Percentiles rank a stretch among this genome's conserved stretches.
Evolutionary conservation across 805 yeast genomes (phyloP).

Genomic region (Torulaspora delbrueckii): DNA sequence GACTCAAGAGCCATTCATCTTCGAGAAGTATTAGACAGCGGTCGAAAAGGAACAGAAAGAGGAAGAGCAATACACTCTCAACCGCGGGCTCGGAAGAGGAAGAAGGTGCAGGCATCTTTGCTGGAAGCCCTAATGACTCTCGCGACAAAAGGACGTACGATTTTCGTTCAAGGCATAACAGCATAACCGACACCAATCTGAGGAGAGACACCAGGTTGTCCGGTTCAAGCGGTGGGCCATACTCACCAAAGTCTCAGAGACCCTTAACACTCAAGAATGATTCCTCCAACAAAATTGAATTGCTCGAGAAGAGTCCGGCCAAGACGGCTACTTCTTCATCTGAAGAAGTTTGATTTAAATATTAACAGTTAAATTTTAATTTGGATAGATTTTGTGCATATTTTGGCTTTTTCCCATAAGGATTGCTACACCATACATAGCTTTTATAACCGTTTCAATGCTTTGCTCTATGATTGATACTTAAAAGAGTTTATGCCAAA

Average conservation of each 20-base stretch:
- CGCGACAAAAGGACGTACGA: conserved; percentile 3
- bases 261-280: conserved; percentile 3
- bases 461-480: conserved; percentile 11
- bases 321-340: conserved; percentile 3
- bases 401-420: not conserved
- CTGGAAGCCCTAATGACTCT: conserved; percentile 9
- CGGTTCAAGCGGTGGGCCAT: conserved; percentile 8
- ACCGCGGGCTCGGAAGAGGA: conserved; percentile 15
- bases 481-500: conserved; percentile 30
- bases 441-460: not conserved
- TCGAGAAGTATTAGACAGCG: conserved; percentile 2
- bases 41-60: conserved; percentile 3
- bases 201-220: conserved; percentile 5
- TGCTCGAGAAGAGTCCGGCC: conserved; percentile 2
- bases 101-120: conserved; percentile 5
- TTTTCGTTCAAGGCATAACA: conserved; percentile 6
- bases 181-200: conserved; percentile 3
- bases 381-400: not conserved
- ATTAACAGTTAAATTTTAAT: not conserved
- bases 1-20: conserved; percentile 5
- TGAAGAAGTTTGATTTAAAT: not conserved
- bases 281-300: conserved; percentile 2
- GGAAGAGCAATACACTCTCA: conserved; percentile 1
- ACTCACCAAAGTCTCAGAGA: conserved; percentile 8
- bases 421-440: not conserved